Base-by-base conservation (phyloP, 495 filamentous ascomycete species). In the Lentithecium fluviatile region DNA sequence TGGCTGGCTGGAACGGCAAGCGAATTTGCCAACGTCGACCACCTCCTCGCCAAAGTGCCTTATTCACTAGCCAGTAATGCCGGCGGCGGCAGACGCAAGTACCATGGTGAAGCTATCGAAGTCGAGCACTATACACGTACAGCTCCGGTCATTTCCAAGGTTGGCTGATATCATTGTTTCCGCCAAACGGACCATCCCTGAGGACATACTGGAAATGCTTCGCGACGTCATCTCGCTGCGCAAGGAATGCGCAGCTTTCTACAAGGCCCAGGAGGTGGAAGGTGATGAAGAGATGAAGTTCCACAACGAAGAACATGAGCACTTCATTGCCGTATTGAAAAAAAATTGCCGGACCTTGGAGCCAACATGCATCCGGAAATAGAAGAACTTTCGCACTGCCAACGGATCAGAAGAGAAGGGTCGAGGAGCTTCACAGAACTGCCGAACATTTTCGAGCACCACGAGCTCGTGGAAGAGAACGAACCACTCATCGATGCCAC, bases 291-390 rank as follows among this genome's bases (percentile, higher is more conserved):
- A 7, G 1, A 46, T 6, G 17, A 46, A 56, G 21, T 3, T 24
- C 5, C 52, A 54, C 36, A 54, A 54, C 36, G 20, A 54, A 19
- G 34, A 15, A 1, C n/a, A 56, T 46, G 5, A 15, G 25, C 45
- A 45, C 25, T 56, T 56, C 25, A 56, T 56, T 19, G 29, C 37
- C 1, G 40, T 56, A 5, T 20, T 56, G 52, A 20, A 32, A 19
- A 38, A 45, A 23, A 15, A 17, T 12, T 11, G n/a, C 29, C 4
- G 17, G 24, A 25, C 20, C 13, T 21, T 52, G 38, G 25, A 45
- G 15, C 25, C 37, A 2, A 37, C 25, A 13, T 13, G 45, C 19
- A 13, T 25, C 21, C 34, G 24, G 6, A 15, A 42, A 21, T 5
- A 37, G 6, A 17, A 42, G 23, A 32, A 45, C n/a, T n/a, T n/a